Percentiles rank a stretch among this genome's conserved stretches.
These are phyloP conservation scores for Talaromyces nanjingensis DNA, from an alignment of 495 filamentous ascomycete genomes.

Conservation along the genomic window DNA sequence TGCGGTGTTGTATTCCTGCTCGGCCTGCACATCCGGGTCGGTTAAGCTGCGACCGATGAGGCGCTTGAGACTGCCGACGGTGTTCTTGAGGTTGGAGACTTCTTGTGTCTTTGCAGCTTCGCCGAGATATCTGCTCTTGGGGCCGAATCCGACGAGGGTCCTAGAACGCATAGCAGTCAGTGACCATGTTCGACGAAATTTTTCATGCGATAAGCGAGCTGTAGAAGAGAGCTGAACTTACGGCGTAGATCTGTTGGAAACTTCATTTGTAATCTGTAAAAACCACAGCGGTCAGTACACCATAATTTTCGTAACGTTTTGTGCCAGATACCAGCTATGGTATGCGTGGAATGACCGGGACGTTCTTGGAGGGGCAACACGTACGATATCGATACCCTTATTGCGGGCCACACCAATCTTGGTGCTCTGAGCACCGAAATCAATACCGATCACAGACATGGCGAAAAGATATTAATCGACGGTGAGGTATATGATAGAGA, in stretches of 20 bases:
- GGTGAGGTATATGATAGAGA: slow-evolving; percentile 6
- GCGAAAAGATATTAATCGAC: slow-evolving; percentile 13
- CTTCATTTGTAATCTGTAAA: slow-evolving; percentile 93
- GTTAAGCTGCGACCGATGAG: slow-evolving; percentile 76
- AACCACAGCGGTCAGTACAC: slow-evolving; percentile 7
- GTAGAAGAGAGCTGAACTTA: slow-evolving; percentile 45
- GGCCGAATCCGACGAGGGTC: slow-evolving; percentile 89
- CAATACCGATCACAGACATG: slow-evolving; percentile 80
- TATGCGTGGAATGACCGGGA: neutral
- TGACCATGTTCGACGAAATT: slow-evolving; percentile 12
- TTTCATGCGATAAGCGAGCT: slow-evolving; percentile 11
- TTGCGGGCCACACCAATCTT: slow-evolving; percentile 96
- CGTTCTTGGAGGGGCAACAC: slow-evolving; percentile 33
- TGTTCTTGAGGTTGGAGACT: slow-evolving; percentile 99
- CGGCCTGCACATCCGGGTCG: slow-evolving; percentile 87
- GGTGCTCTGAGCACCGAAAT: slow-evolving; percentile 96
- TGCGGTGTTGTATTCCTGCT: slow-evolving; percentile 87
- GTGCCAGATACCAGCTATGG: neutral
- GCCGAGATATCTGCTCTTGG: slow-evolving; percentile 86
- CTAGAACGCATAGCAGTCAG: slow-evolving; percentile 41
- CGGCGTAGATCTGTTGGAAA: slow-evolving; percentile 97
- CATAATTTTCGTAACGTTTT: neutral
- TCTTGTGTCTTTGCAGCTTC: slow-evolving; percentile 97
- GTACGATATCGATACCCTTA: slow-evolving; percentile 97
- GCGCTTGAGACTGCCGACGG: slow-evolving; percentile 84